Evolutionary conservation across 2,329 filamentous ascomycete genomes (phyloP).

Genomic region (Pseudonectria foliicola): DNA sequence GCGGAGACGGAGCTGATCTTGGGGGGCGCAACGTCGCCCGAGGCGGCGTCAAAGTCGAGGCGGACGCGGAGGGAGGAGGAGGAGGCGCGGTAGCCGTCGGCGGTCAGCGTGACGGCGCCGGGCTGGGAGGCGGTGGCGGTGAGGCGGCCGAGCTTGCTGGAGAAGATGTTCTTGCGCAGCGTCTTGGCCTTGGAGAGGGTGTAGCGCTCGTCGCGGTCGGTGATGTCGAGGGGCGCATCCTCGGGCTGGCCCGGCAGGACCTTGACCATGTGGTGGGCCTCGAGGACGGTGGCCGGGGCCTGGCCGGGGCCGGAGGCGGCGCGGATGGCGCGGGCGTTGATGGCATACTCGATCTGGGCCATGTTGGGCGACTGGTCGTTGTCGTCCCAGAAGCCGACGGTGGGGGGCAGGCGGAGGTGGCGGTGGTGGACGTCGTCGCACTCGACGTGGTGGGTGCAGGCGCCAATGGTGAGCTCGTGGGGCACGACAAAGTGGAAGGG

Average conservation of each 20-base stretch:
- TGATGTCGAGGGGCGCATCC: constrained; percentile 44
- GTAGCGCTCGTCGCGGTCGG: constrained; percentile 42
- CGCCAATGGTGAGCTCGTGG: constrained; percentile 48
- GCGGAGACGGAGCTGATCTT: constrained; percentile 41
- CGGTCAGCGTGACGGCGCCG: constrained; percentile 40
- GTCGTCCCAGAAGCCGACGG: constrained; percentile 44
- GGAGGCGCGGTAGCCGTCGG: constrained; percentile 39
- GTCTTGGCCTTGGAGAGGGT: constrained; percentile 43
- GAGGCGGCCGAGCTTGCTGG: constrained; percentile 43
- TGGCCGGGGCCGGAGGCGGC: constrained; percentile 13
- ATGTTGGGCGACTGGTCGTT: constrained; percentile 50
- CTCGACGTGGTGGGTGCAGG: constrained; percentile 44
- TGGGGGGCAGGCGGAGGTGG: constrained; percentile 47
- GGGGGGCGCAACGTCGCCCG: constrained; percentile 37
- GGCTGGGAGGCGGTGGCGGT: constrained; percentile 41
- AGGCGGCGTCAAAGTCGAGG: constrained; percentile 41
- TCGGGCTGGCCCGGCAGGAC: constrained; percentile 45
- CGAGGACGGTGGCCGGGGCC: constrained; percentile 27
- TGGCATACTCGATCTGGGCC: constrained; percentile 45
- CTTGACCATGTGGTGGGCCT: constrained; percentile 38
- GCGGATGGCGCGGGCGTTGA: constrained; percentile 40
- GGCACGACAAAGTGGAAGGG: constrained; percentile 56
- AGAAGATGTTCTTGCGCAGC: constrained; percentile 46
- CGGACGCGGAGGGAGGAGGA: constrained; percentile 37
- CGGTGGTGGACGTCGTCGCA: constrained; percentile 41